Base-by-base conservation (phyloP, 345 rosid genomes). In the Syzygium jambos region DNA sequence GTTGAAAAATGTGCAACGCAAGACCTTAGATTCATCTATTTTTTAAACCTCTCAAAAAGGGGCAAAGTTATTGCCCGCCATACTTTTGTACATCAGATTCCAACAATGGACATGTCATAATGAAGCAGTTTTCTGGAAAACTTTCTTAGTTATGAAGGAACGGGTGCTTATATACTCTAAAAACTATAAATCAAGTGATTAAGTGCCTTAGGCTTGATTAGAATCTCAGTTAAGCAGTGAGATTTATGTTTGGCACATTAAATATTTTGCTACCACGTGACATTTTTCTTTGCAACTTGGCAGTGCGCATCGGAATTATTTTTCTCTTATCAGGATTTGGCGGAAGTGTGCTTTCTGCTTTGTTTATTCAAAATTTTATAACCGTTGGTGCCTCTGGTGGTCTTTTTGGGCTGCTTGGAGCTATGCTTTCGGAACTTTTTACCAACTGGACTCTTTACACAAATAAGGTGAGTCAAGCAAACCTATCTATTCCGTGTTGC, bases 301-400 rank as follows among this genome's bases (percentile, higher is more conserved):
- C 94, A 97, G 99, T 94, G 87, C 94, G 95, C 65, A 92, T 97
- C 34, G 99, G 99, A 78, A 68, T 91, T 85, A 88, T 94, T 84
- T 97, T 94, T 88, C 87, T 95, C 22, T 2, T 96, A 46, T 93
- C 98, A 23, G 99, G 99, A 88, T 87, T 96, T 9, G 99, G 97
- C 38, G 99, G 99, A 68, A 95, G 97, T 85, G 91, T 96, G 43
- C 84, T 97, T 89, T 97, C 99, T 2, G 89, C 94, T 22, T 91
- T 97, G 54, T 97, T 97, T 89, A 92, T 94, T 80, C 91, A 87
- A 82, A 89, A 85, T 65, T 88, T 85, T 91, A 94, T 96, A 90
- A 96, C 99, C 49, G 99, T 97, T 52, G 99, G 99, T 90, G 99
- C 99, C 52, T 95, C 99, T 80, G 99, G 99, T 85, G 96, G 99